A percentile compares a stretch with the other conserved stretches of the same genome.
Conservation (phyloP, 768 basidiomycete species). For the Termitomyces eurrhizus region DNA sequence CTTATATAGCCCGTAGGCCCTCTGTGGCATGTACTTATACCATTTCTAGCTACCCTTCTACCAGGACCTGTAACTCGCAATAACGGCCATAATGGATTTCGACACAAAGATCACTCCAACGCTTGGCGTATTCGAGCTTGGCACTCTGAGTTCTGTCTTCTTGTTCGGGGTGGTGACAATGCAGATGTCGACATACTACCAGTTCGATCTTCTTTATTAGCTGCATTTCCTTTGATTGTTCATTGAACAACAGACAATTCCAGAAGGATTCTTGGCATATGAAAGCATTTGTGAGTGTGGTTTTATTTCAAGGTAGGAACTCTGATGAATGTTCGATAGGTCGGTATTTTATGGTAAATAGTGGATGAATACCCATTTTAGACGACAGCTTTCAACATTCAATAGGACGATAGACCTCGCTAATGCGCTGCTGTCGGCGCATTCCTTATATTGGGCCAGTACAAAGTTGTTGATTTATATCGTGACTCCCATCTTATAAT, state of each 20-base stretch:
- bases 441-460: conserved; percentile 3
- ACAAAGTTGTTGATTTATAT: no score
- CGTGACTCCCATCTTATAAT: neutral
- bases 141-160: conserved; percentile 2
- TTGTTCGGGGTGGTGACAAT: conserved; percentile 2
- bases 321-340: neutral
- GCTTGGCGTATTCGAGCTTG: conserved; percentile 1
- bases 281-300: conserved; percentile 9
- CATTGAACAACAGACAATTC: conserved; percentile 1
- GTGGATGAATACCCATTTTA: neutral
- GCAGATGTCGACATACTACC: conserved; percentile 5
- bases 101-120: neutral
- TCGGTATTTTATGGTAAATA: conserved; percentile 9
- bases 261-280: conserved; percentile 3
- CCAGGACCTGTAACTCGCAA: no score
- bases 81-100: no score
- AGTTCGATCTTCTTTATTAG: neutral
- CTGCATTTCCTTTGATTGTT: neutral
- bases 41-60: no score
- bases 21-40: no score
- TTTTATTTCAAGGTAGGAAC: neutral
- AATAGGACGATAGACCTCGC: conserved; percentile 8
- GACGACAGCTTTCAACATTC: neutral
- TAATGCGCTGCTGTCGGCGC: neutral
- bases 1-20: no score